Evolutionary conservation across 169 alveolate genomes (phyloP).

Genomic region (Plasmodium falciparum): DNA sequence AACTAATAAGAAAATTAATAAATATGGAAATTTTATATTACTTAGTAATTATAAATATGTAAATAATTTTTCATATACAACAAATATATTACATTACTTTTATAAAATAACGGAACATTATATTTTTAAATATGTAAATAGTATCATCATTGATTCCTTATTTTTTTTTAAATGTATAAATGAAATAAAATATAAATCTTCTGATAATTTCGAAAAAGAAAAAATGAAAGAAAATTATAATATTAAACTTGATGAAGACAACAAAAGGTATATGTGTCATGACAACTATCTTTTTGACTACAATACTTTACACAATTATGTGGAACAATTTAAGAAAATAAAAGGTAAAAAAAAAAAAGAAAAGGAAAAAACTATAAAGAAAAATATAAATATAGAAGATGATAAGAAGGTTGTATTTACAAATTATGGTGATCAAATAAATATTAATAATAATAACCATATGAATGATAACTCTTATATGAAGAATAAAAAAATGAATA

Average conservation of each 20-base stretch:
- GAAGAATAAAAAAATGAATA: background rate
- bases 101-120: constrained; percentile 57
- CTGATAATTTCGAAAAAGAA: constrained; percentile 20
- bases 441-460: background rate
- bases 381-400: constrained; percentile 2
- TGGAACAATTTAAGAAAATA: constrained; percentile 37
- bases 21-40: constrained; percentile 14
- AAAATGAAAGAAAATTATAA: background rate
- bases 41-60: constrained; percentile 60
- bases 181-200: constrained; percentile 39
- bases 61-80: constrained; percentile 68
- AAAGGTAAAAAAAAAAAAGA: background rate
- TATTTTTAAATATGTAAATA: constrained; percentile 48
- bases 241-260: background rate
- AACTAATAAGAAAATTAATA: constrained; percentile 47
- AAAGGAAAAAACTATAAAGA: background rate
- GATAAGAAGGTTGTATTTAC: too few species aligned
- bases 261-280: background rate
- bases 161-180: constrained; percentile 58
- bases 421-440: background rate
- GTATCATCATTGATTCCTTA: constrained; percentile 60
- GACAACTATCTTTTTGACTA: constrained; percentile 30
- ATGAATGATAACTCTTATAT: background rate
- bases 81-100: constrained; percentile 61
- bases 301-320: constrained; percentile 17